These are phyloP conservation scores for Neofusicoccum ribis DNA, from an alignment of 2,329 filamentous ascomycete genomes.

Conservation along the genomic window DNA sequence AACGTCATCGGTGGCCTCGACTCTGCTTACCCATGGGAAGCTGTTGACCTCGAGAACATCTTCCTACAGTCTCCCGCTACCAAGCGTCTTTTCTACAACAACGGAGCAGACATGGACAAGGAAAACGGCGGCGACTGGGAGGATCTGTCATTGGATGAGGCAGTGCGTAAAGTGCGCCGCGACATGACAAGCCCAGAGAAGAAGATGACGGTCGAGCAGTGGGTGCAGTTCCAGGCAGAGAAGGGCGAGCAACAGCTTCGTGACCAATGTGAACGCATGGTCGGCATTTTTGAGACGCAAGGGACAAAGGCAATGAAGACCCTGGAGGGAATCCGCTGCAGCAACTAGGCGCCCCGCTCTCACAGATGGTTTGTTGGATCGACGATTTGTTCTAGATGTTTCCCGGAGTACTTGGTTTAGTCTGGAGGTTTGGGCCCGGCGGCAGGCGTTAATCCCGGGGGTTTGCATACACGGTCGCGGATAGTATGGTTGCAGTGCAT, in stretches of 20 bases:
- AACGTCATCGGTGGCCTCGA: conserved; percentile 50
- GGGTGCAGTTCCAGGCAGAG: conserved; percentile 80
- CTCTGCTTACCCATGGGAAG: conserved; percentile 65
- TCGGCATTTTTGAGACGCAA: conserved; percentile 80
- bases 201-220: conserved; percentile 90
- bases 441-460: neutral
- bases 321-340: conserved; percentile 67
- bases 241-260: conserved; percentile 78
- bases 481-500: neutral
- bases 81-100: conserved; percentile 24
- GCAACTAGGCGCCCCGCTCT: neutral
- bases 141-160: conserved; percentile 28
- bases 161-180: conserved; percentile 55
- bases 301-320: conserved; percentile 74
- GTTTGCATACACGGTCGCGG: neutral
- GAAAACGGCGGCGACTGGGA: conserved; percentile 24
- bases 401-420: neutral
- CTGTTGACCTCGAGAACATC: conserved; percentile 73
- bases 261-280: conserved; percentile 78
- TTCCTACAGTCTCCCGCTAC: conserved; percentile 51
- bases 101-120: conserved; percentile 24
- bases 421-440: neutral
- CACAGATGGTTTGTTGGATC: neutral
- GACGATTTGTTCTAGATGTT: neutral
- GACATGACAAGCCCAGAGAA: conserved; percentile 75